Base-by-base conservation (phyloP, 306 rosid genomes). In the Neltuma alba region DNA sequence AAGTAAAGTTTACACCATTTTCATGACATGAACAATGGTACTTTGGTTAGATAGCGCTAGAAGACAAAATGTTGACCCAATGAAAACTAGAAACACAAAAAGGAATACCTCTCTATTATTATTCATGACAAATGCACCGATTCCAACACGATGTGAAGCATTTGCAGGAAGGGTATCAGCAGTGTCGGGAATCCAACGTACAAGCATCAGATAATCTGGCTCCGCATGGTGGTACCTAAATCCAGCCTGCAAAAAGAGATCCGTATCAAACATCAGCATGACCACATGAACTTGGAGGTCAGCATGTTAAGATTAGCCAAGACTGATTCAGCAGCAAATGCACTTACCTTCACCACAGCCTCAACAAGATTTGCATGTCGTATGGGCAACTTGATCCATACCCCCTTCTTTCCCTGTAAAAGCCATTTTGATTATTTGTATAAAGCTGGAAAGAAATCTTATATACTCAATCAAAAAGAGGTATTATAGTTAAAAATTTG, bases 191-290 rank as follows among this genome's bases (percentile, higher is more conserved):
- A 94, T 79, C 98, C 96, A 92, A 42, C 33, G 31, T 6, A 89
- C 94, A 28, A 94, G 94, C 97, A 94, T 94, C 82, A 94, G 40
- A 86, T 94, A 89, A 72, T 94, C 87, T 37, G 87, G 42, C 74
- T 94, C 98, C 12, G 98, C 96, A 85, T 94, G 97, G 79, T 94
- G 98, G 75, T 90, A 92, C 54, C 80, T 74, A 70, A 92, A 94
- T 70, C 97, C 98, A 86, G 88, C 91, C 97, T 94, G 71, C 73
- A 86, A 78, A 72, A 44, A 15, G 9, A 3, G 9, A 5, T 33
- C 34, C 70, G 5, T 65, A 47, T 2, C 13, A 40, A 38, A 64
- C 20, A 30, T 3, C 36, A 31, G 40, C 72, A 10, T 18, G 14
- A 67, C 34, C 20, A 67, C 31, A 66, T 13, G 10, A 50, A 58